phyloP scores from a whole-genome alignment of 208 protist genomes.

The Eutreptiella sp. region DNA sequence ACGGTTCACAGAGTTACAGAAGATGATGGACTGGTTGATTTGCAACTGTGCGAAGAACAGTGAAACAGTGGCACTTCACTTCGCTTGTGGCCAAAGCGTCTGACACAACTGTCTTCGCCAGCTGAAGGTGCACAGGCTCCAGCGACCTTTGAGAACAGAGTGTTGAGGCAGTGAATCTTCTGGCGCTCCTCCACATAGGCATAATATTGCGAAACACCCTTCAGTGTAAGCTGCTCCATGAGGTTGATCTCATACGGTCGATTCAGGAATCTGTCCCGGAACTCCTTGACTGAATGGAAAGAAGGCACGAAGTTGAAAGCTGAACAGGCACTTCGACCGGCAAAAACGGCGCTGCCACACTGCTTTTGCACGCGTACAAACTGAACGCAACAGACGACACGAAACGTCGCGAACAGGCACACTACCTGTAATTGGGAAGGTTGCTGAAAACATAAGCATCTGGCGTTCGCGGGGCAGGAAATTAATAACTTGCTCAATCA shows the following conservation, averaged over 20 bases:
- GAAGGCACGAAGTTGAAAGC: no score
- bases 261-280: slow-evolving; percentile 84
- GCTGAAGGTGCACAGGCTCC: no score
- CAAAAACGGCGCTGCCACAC: no score
- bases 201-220: slow-evolving; percentile 98
- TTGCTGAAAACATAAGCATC: slow-evolving; percentile 97
- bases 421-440: slow-evolving; percentile 88
- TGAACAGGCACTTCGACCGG: no score
- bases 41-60: no score
- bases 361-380: no score
- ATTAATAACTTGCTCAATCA: slow-evolving; percentile 87
- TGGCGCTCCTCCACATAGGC: slow-evolving; percentile 97
- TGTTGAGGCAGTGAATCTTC: slow-evolving; percentile 99
- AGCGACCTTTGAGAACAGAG: slow-evolving; percentile 95
- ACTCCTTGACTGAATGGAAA: slow-evolving; percentile 68
- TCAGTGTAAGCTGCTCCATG: slow-evolving; percentile 96
- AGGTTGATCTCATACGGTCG: slow-evolving; percentile 97
- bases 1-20: slow-evolving; percentile 98
- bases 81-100: no score
- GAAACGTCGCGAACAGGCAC: no score
- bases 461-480: slow-evolving; percentile 82
- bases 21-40: slow-evolving; percentile 99
- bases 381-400: no score
- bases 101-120: no score
- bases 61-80: no score